Conservation (phyloP, 2,329 filamentous ascomycete species). For the Cadophora malorum region DNA sequence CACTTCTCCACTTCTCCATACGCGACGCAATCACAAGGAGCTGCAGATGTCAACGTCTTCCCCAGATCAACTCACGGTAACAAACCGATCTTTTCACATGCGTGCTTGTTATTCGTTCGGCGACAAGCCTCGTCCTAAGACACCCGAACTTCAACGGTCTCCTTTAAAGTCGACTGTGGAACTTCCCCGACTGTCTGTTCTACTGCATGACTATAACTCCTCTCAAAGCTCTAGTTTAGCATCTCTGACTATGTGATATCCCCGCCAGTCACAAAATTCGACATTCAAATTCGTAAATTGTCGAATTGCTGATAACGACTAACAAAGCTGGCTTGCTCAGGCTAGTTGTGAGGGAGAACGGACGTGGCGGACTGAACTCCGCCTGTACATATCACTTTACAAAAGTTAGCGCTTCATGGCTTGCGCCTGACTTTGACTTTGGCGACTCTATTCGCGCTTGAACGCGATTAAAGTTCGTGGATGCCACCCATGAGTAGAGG, state of each 20-base stretch:
- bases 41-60: neutral
- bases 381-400: neutral
- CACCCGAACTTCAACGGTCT: neutral
- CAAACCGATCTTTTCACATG: neutral
- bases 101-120: too few relatives aligned
- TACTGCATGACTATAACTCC: neutral
- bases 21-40: neutral
- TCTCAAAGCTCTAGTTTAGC: conserved; percentile 1
- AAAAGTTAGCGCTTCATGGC: neutral
- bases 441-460: neutral
- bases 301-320: too few relatives aligned
- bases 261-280: neutral
- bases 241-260: neutral
- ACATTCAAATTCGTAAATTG: neutral
- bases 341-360: neutral
- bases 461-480: conserved; percentile 4
- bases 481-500: neutral
- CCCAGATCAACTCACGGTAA: neutral
- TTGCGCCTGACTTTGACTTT: neutral
- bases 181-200: neutral
- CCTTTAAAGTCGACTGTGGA: neutral
- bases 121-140: neutral
- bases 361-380: neutral
- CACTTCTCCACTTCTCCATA: neutral
- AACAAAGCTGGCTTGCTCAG: neutral